Base-by-base conservation (phyloP, 2,329 filamentous ascomycete species). In the Xylaria sp. region DNA sequence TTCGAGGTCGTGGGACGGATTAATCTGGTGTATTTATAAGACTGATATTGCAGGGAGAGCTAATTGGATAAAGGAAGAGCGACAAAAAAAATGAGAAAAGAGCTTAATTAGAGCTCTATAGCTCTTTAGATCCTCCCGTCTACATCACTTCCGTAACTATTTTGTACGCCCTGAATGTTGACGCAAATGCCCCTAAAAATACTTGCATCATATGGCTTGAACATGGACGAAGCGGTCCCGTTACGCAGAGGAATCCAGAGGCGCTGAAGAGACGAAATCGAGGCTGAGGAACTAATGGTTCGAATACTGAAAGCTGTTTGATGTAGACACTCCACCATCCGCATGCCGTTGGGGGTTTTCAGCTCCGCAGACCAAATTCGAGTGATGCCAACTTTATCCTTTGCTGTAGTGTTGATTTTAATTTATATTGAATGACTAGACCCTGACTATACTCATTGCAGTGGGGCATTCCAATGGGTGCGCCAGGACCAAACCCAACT, bases 351-450 rank as follows among this genome's bases (percentile, higher is more conserved):
- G 6, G 18, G 18, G 18, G 5, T 2, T n/a, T 46, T 7, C 41
- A 13, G 46, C 18, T 37, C 18, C 3, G 18, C 8, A 32, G 2
- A 32, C 37, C 25, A 13, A 44, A 28, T 8, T 12, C 4, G 20
- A 7, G n/a, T 56, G 18, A 7, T 10, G 5, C 4, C 12, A 39
- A 44, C 37, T 44, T 18, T 44, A 25, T 44, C 37, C 25, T 68
- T 28, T 54, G 20, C 54, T 39, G 23, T 20, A 20, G 2, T 7
- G 18, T 46, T 12, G 62, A 15, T 39, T 66, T 56, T 70, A 63
- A 65, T 66, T 60, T 57, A 55, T 66, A 44, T 46, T 66, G 25
- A 25, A 62, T 58, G 51, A 63, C 66, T 66, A 63, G 51, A 63
- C 32, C 46, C 25, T 60, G 50, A 48, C 48, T 69, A 61, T 63